phyloP scores from a whole-genome alignment of 2,329 filamentous ascomycete genomes.

The Calycina herbarum region DNA sequence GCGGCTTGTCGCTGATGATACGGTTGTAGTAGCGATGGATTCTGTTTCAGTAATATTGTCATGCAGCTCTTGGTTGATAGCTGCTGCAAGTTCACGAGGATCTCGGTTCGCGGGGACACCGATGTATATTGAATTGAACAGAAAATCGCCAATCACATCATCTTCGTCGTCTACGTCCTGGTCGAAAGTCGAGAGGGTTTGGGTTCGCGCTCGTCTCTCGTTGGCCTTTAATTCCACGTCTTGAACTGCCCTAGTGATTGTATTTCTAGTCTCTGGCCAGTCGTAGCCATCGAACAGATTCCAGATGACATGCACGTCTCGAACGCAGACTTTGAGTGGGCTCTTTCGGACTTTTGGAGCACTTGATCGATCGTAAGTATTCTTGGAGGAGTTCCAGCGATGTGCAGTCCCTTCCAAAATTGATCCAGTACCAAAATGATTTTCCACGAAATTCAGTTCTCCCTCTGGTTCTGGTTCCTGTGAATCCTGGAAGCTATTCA shows the following conservation, averaged over 20 bases:
- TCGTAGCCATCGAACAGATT: constrained; percentile 98
- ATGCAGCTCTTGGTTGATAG: constrained; percentile 86
- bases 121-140: constrained; percentile 99
- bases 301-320: constrained; percentile 93
- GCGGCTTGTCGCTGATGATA: constrained; percentile 57
- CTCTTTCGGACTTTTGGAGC: constrained; percentile 61
- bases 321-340: constrained; percentile 74
- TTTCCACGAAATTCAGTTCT: constrained; percentile 69
- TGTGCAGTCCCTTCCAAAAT: constrained; percentile 67
- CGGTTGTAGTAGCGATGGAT: constrained; percentile 77
- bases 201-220: constrained; percentile 66
- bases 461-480: constrained; percentile 50
- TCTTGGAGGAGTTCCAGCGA: constrained; percentile 76
- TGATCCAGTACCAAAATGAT: constrained; percentile 70
- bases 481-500: constrained; percentile 44
- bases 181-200: constrained; percentile 51
- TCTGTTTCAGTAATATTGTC: constrained; percentile 87
- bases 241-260: constrained; percentile 84
- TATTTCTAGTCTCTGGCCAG: constrained; percentile 84
- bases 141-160: constrained; percentile 85
- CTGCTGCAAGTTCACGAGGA: constrained; percentile 74
- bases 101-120: constrained; percentile 85
- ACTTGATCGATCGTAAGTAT: constrained; percentile 69
- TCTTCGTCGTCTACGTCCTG: constrained; percentile 76
- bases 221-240: constrained; percentile 81